These are phyloP conservation scores for Cenchrus fungigraminus DNA, from an alignment of 176 grass and related monocot genomes.

Conservation along the genomic window DNA sequence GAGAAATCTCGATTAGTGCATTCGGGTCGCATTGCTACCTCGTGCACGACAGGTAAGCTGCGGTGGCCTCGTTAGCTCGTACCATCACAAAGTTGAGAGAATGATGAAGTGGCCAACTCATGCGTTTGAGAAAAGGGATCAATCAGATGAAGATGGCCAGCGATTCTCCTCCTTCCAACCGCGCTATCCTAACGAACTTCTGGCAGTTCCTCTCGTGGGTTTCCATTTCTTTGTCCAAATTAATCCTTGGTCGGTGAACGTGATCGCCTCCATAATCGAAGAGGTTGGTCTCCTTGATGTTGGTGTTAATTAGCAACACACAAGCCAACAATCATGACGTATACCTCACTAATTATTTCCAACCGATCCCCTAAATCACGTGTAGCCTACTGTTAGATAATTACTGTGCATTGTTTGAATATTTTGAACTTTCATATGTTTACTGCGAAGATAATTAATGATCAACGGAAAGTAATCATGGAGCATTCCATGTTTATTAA, in stretches of 20 bases:
- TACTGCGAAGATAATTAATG: not conserved
- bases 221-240: constrained; percentile 15
- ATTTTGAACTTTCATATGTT: no score
- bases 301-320: no score
- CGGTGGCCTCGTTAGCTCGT: no score
- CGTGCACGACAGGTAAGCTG: constrained; percentile 19
- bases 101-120: not conserved
- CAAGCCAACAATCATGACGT: no score
- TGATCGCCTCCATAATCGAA: constrained; percentile 13
- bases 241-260: not conserved
- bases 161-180: not conserved
- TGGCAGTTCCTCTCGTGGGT: not conserved
- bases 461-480: not conserved
- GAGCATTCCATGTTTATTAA: not conserved
- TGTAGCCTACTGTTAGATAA: no score
- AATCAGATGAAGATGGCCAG: constrained; percentile 15
- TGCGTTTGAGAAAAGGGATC: not conserved
- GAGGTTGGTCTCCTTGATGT: not conserved
- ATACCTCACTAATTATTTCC: no score
- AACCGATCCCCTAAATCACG: no score
- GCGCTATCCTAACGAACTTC: constrained; percentile 10
- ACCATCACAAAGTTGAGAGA: not conserved
- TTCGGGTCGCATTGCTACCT: not conserved
- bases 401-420: no score
- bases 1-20: not conserved